Evolutionary conservation across 148 eudicot genomes (phyloP).

Genomic region (Bassia scoparia): DNA sequence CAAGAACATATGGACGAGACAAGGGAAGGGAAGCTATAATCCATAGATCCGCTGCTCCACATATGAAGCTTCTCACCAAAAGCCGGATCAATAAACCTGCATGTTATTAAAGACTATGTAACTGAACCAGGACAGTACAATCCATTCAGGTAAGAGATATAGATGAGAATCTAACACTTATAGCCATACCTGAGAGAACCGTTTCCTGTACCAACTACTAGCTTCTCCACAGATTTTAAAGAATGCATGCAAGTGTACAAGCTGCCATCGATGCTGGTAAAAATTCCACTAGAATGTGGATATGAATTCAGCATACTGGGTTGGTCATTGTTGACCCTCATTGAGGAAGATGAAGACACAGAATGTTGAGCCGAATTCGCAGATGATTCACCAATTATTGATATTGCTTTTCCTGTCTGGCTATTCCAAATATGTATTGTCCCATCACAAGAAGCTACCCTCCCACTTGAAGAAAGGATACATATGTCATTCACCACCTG

Average conservation of each 20-base stretch:
- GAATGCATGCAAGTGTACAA: conserved; percentile 87
- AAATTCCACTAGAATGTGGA: conserved; percentile 66
- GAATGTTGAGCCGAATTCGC: conserved; percentile 36
- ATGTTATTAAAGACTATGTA: conserved; percentile 11
- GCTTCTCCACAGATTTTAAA: conserved; percentile 55
- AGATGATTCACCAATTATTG: conserved; percentile 71
- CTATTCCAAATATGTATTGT: conserved; percentile 91
- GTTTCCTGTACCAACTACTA: conserved; percentile 87
- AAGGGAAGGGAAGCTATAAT: conserved; percentile 63
- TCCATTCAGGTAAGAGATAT: neutral
- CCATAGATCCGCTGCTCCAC: conserved; percentile 70
- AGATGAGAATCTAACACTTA: neutral
- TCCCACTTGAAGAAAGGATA: conserved; percentile 53
- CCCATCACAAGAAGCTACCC: conserved; percentile 99
- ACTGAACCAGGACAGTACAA: neutral
- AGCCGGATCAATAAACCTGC: conserved; percentile 77
- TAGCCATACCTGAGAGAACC: conserved; percentile 77
- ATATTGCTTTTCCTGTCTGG: conserved; percentile 74
- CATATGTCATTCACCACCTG: conserved; percentile 93
- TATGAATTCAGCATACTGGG: conserved; percentile 63
- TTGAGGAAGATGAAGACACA: conserved; percentile 39
- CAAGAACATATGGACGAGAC: conserved; percentile 85
- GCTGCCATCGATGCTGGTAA: conserved; percentile 75
- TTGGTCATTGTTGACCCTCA: conserved; percentile 59
- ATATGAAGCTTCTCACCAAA: conserved; percentile 84